phyloP scores from a whole-genome alignment of 352 stramenopile genomes.

The Phytophthora pini region DNA sequence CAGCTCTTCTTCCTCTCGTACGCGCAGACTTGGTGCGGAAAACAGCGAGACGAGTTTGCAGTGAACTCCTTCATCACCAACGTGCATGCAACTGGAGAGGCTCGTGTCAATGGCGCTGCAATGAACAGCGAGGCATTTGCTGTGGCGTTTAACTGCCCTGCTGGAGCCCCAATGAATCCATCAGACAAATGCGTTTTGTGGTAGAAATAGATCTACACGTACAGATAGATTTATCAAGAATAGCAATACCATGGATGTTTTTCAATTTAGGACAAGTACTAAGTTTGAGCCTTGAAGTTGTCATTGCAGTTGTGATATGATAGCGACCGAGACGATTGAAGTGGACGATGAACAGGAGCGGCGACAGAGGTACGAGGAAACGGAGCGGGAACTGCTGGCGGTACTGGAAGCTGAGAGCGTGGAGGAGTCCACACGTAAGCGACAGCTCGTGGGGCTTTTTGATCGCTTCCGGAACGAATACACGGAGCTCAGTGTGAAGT shows the following conservation, averaged over 20 bases:
- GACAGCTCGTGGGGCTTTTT: slow-evolving; percentile 68
- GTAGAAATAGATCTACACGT: slow-evolving; percentile 21
- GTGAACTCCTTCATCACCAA: slow-evolving; percentile 51
- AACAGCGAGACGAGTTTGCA: slow-evolving; percentile 45
- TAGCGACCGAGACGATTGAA: slow-evolving; percentile 11
- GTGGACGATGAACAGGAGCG: slow-evolving; percentile 39
- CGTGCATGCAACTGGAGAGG: slow-evolving; percentile 50
- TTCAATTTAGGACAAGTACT: slow-evolving; percentile 11
- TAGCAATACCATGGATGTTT: background rate
- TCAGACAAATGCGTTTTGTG: slow-evolving; percentile 57
- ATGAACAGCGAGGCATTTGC: slow-evolving; percentile 74
- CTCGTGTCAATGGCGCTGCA: slow-evolving; percentile 65
- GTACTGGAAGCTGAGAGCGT: slow-evolving; percentile 55
- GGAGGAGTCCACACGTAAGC: slow-evolving; percentile 61
- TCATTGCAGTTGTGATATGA: background rate
- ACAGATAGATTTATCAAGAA: background rate
- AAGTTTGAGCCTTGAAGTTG: background rate
- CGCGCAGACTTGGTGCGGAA: slow-evolving; percentile 68
- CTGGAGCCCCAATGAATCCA: slow-evolving; percentile 53
- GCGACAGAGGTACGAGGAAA: slow-evolving; percentile 43
- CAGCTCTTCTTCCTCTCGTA: slow-evolving; percentile 76
- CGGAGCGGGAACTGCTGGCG: slow-evolving; percentile 56
- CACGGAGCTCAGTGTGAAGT: slow-evolving; percentile 55
- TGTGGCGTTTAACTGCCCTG: slow-evolving; percentile 53
- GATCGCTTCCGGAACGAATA: slow-evolving; percentile 74